phyloP scores from a whole-genome alignment of 2,329 filamentous ascomycete species.

The Sporothrix curviconia region DNA sequence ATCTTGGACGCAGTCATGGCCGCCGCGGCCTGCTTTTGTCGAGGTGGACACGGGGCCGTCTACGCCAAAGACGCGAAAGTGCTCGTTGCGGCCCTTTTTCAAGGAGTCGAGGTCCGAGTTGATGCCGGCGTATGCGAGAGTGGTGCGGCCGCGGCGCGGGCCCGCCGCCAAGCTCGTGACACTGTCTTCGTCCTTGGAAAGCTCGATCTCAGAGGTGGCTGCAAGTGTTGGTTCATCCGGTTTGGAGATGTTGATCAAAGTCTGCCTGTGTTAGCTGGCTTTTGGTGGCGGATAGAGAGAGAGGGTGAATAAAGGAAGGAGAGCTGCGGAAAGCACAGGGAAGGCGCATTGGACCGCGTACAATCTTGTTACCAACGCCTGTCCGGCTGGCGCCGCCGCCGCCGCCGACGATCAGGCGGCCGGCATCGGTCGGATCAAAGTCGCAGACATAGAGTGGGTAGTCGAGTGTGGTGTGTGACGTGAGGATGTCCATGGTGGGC shows the following conservation, averaged over 20 bases:
- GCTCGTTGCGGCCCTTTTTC: conserved; percentile 70
- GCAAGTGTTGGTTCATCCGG: conserved; percentile 55
- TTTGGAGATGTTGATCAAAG: conserved; percentile 63
- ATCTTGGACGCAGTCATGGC: conserved; percentile 35
- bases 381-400: conserved; percentile 77
- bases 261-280: conserved; percentile 36
- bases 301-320: not conserved
- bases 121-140: conserved; percentile 66
- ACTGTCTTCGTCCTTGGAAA: conserved; percentile 80
- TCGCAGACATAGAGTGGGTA: conserved; percentile 85
- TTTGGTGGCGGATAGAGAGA: not conserved
- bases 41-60: conserved; percentile 26
- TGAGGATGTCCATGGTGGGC: conserved; percentile 31
- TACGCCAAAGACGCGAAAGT: conserved; percentile 71
- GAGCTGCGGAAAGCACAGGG: not conserved
- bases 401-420: conserved; percentile 73
- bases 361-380: conserved; percentile 83
- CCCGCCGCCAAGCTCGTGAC: conserved; percentile 75
- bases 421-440: conserved; percentile 75
- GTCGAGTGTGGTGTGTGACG: conserved; percentile 60
- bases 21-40: conserved; percentile 24
- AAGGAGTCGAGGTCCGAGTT: conserved; percentile 72
- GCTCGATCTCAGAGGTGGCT: conserved; percentile 63
- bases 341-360: conserved; percentile 34
- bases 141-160: conserved; percentile 47